These are phyloP conservation scores for Platismatia glauca DNA, from an alignment of 495 filamentous ascomycete genomes.

Conservation along the genomic window DNA sequence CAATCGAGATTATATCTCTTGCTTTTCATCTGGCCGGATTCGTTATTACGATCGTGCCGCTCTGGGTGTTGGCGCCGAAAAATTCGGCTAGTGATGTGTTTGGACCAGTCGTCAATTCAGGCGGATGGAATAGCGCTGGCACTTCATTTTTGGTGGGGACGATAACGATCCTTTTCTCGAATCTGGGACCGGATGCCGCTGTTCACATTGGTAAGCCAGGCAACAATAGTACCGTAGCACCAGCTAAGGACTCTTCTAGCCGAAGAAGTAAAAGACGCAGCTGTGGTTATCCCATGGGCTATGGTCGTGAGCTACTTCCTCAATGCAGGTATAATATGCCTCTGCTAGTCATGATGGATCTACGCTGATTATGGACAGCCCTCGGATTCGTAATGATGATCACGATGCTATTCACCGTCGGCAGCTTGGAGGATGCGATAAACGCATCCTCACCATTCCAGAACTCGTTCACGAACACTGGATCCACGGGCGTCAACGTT, in stretches of 20 bases:
- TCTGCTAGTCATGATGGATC: background rate
- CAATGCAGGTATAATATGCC: background rate
- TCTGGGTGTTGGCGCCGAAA: background rate
- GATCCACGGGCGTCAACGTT: background rate
- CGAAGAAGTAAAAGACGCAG: background rate
- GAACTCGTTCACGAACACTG: background rate
- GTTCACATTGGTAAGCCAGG: background rate
- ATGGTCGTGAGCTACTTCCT: background rate
- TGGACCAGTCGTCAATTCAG: background rate
- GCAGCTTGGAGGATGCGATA: background rate
- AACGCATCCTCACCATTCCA: background rate
- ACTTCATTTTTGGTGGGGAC: background rate
- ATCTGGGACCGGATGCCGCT: background rate
- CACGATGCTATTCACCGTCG: constrained; percentile 1
- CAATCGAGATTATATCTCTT: background rate
- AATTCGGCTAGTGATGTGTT: background rate
- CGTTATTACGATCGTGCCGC: background rate
- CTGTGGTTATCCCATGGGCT: background rate
- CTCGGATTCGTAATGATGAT: constrained; percentile 5
- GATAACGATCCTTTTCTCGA: constrained; percentile 2
- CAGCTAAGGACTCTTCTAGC: background rate
- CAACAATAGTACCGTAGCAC: background rate
- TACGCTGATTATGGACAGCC: background rate
- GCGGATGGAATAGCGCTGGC: background rate
- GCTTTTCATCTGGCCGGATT: background rate